A percentile compares a stretch with the other conserved stretches of the same genome.
Evolutionary conservation across 2,329 filamentous ascomycete species (phyloP).

Genomic region (Botrytis byssoidea): DNA sequence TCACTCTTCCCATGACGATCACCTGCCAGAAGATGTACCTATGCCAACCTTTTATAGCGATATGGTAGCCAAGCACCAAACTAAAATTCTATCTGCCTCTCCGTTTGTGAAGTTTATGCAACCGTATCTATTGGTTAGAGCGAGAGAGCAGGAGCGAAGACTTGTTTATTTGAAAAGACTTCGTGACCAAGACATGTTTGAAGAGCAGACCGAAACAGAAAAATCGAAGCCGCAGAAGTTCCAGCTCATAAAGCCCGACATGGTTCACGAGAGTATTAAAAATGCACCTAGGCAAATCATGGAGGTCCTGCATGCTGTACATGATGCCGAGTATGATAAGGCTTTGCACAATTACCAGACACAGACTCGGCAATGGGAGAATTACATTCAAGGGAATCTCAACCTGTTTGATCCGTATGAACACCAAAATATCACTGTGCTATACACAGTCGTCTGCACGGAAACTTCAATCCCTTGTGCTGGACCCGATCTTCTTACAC

Average conservation of each 20-base stretch:
- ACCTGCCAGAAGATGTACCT: slow-evolving; percentile 73
- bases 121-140: slow-evolving; percentile 88
- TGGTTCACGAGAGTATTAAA: slow-evolving; percentile 83
- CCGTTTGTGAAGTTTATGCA: slow-evolving; percentile 95
- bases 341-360: slow-evolving; percentile 91
- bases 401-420: slow-evolving; percentile 92
- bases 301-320: slow-evolving; percentile 90
- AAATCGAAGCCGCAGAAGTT: slow-evolving; percentile 70
- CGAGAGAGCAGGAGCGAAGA: slow-evolving; percentile 84
- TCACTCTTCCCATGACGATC: slow-evolving; percentile 47
- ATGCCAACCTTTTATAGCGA: slow-evolving; percentile 93
- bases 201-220: slow-evolving; percentile 56
- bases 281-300: slow-evolving; percentile 82
- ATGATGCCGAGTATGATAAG: slow-evolving; percentile 96
- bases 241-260: slow-evolving; percentile 88
- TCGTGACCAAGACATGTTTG: slow-evolving; percentile 69
- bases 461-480: slow-evolving; percentile 89
- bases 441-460: slow-evolving; percentile 93
- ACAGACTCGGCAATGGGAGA: slow-evolving; percentile 94
- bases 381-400: slow-evolving; percentile 82
- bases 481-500: slow-evolving; percentile 83
- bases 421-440: slow-evolving; percentile 92
- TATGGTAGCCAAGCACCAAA: slow-evolving; percentile 89
- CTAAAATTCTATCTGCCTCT: slow-evolving; percentile 89
- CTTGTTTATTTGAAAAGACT: slow-evolving; percentile 79